Evolutionary conservation across 208 protist genomes (phyloP), one percentile per base, ranked within the genome.

Genomic region (Novymonas esmeraldas): DNA sequence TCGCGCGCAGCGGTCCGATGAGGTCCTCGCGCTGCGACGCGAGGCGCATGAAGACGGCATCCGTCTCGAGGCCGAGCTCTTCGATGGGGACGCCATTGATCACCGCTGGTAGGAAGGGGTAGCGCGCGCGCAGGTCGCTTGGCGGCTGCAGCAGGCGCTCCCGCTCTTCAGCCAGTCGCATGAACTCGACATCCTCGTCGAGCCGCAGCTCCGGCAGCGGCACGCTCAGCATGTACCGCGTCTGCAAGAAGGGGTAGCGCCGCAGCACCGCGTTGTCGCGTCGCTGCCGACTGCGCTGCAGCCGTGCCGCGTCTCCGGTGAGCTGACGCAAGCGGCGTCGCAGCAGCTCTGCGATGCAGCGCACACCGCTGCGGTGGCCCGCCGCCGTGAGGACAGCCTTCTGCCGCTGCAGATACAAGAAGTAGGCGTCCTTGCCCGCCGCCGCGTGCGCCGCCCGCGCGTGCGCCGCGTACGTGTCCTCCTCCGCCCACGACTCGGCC

Each of bases 1-100:
- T 78, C 14, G 50, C 60, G 16, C 82, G 79, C 26, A 87, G 62
- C 6, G 81, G 81, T 2, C 64, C 81, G 22, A 87, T 33, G 16
- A 87, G 57, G 33, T 90, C 81, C 51, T 90, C 79, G 29, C 81
- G 76, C 45, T 85, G 76, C 26, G 78, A 80, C n/a, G 83, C 83
- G 36, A 89, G 67, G 34, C 68, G 56, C 66, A 86, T 79, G 57
- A 89, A 89, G 31, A 70, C 45, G 7, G 72, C 58, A 57, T 92
- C 86, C 18, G 76, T 73, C 51, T 92, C 80, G 26, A 92, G 51
- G 5, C 75, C 69, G 0, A 92, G 75, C 54, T 82, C 70, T 33
- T 69, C 62, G 16, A 89, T 80, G 22, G 69, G 72, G 39, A 85
- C 64, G 14, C 72, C 81, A 10, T 87, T 73, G 45, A 90, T 80